Evolutionary conservation across 2,329 filamentous ascomycete species (phyloP), one percentile per base, ranked within the genome.

Genomic region (Trichoderma sp.): DNA sequence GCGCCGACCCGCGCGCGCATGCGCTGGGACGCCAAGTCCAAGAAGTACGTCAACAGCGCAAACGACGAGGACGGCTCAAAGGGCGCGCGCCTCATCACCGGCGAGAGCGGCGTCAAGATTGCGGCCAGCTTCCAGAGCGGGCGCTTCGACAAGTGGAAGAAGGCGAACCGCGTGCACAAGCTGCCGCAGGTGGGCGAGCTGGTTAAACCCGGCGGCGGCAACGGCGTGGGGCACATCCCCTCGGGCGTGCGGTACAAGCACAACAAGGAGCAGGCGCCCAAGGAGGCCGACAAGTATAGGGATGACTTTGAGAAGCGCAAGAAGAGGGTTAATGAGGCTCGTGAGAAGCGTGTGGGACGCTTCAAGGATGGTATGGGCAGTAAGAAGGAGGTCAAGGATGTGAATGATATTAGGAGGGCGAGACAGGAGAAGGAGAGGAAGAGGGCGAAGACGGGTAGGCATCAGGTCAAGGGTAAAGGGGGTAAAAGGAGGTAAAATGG

Each of bases 21-120:
- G 89, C 91, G 96, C 73, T 99, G 96, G 96, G 96, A 99, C 83
- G 95, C 96, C 84, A 97, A 97, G 81, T 88, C 89, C 76, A 96
- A 92, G 82, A 98, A 97, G 82, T 99, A 98, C 82, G 95, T 99
- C 43, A 86, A 92, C 14, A 89, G 92, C 43, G 89, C 89, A 74
- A 98, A 99, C 84, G 96, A 99, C 81, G 92, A 97, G 74, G 96
- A 99, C 81, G 96, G 96, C 49, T 96, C 84, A 74, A 91, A 90
- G 77, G 87, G 87, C 59, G 79, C 82, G 70, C 87, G 86, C 77
- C 90, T 97, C 83, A 91, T 97, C 68, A 87, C 88, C 72, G 94
- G 96, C 75, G 96, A 99, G 82, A 93, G 89, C 76, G 96, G 96
- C 67, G 93, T 95, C 83, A 98, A 97, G 84, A 97, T 99, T 75